Evolutionary conservation across 192 early-diverging fungal species (phyloP).

Genomic region (Coemansia sp.): DNA sequence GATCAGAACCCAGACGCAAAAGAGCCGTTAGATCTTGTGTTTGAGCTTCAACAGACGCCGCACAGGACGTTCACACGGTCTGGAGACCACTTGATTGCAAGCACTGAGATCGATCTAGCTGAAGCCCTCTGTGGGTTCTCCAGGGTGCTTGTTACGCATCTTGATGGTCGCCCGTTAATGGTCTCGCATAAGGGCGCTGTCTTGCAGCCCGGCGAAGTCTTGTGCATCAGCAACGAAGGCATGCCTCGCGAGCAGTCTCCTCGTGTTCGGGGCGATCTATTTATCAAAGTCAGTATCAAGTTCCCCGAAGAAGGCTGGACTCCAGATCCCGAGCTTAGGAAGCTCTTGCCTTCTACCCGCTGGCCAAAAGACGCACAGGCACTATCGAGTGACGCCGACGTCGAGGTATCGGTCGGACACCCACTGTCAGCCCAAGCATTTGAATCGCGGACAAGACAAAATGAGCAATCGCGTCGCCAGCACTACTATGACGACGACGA

Average conservation of each 20-base stretch:
- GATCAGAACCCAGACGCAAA: conserved; percentile 88
- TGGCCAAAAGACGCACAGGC: conserved; percentile 7
- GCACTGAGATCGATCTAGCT: conserved; percentile 79
- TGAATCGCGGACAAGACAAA: conserved; percentile 12
- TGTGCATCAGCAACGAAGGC: conserved; percentile 84
- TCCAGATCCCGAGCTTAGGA: conserved; percentile 25
- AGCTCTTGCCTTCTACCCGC: conserved; percentile 17
- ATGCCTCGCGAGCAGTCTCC: conserved; percentile 84
- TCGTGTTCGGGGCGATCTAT: conserved; percentile 84
- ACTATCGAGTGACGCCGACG: neutral
- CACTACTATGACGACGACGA: conserved; percentile 12
- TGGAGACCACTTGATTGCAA: conserved; percentile 79
- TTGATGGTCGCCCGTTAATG: conserved; percentile 85
- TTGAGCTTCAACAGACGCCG: conserved; percentile 84
- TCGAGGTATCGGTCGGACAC: conserved; percentile 11
- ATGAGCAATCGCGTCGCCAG: neutral
- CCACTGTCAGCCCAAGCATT: conserved; percentile 20
- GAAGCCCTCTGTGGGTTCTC: conserved; percentile 94
- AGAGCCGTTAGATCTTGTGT: conserved; percentile 88
- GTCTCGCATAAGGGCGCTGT: conserved; percentile 81
- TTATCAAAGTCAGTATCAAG: conserved; percentile 81
- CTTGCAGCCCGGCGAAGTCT: conserved; percentile 86
- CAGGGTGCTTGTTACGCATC: conserved; percentile 73
- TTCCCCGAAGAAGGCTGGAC: conserved; percentile 68
- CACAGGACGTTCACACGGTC: conserved; percentile 80